phyloP scores from a whole-genome alignment of 2,329 filamentous ascomycete species.

The Penicillium sp. region DNA sequence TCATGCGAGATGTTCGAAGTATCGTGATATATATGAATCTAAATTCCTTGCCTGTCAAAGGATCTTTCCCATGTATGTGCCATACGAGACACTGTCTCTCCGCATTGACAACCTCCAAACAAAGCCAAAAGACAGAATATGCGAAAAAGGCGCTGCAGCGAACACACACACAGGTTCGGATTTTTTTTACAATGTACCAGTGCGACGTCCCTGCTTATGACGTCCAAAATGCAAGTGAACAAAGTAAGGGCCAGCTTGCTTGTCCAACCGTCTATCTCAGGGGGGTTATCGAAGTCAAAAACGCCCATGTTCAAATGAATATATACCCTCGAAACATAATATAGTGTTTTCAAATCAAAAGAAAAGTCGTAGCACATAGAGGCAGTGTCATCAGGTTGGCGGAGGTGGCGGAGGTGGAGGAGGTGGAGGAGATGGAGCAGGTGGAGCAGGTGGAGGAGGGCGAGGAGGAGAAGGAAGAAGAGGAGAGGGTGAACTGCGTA shows the following conservation, averaged over 20 bases:
- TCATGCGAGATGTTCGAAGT: neutral
- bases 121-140: neutral
- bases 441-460: neutral
- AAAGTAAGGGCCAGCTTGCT: conserved; percentile 7
- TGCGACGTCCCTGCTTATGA: neutral
- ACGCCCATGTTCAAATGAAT: conserved; percentile 1
- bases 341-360: neutral
- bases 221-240: conserved; percentile 2
- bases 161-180: neutral
- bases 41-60: neutral
- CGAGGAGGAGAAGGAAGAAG: conserved; percentile 1
- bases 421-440: neutral
- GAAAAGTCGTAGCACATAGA: conserved; percentile 5
- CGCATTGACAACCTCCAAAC: neutral
- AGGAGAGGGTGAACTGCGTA: conserved; percentile 7
- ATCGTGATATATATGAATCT: neutral
- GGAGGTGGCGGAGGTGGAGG: neutral
- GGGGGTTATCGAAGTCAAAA: neutral
- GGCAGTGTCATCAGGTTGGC: neutral
- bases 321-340: neutral
- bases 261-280: neutral
- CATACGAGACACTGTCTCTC: neutral
- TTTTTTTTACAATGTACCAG: conserved; percentile 2
- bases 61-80: neutral
- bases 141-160: neutral